phyloP scores from a whole-genome alignment of 2,329 filamentous ascomycete genomes.

The Pseudogymnoascus sp. region DNA sequence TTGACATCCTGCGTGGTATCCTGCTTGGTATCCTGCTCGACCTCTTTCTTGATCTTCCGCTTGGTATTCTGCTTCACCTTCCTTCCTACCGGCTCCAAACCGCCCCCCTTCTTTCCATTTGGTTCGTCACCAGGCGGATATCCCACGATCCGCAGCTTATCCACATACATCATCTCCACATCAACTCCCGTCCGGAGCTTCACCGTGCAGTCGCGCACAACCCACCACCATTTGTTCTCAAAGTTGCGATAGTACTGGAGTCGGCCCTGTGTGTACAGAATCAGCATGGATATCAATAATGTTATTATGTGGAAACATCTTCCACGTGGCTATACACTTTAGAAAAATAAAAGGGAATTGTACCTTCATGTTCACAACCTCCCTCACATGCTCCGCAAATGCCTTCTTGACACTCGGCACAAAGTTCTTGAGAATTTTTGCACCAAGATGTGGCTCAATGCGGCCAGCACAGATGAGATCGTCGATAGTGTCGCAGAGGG shows the following conservation, averaged over 20 bases:
- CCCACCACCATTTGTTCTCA: neutral
- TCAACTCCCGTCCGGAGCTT: neutral
- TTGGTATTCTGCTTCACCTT: neutral
- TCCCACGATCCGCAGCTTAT: neutral
- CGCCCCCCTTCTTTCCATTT: neutral
- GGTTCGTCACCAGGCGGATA: neutral
- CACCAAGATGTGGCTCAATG: slow-evolving; percentile 17
- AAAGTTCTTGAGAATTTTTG: slow-evolving; percentile 12
- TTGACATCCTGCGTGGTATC: neutral
- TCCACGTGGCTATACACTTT: neutral
- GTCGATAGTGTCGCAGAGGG: slow-evolving; percentile 15
- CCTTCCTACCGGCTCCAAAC: neutral
- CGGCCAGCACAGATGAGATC: slow-evolving; percentile 17
- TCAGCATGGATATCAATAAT: neutral
- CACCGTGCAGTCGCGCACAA: neutral
- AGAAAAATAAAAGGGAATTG: neutral
- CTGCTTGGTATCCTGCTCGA: neutral
- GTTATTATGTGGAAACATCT: neutral
- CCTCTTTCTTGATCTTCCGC: neutral
- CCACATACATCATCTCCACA: neutral
- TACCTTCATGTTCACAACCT: neutral
- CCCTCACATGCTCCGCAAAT: neutral
- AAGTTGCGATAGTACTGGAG: neutral
- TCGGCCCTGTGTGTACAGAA: neutral
- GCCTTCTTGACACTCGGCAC: neutral